Evolutionary conservation across 2,329 filamentous ascomycete species (phyloP).

Genomic region (Zopfia rhizophila): DNA sequence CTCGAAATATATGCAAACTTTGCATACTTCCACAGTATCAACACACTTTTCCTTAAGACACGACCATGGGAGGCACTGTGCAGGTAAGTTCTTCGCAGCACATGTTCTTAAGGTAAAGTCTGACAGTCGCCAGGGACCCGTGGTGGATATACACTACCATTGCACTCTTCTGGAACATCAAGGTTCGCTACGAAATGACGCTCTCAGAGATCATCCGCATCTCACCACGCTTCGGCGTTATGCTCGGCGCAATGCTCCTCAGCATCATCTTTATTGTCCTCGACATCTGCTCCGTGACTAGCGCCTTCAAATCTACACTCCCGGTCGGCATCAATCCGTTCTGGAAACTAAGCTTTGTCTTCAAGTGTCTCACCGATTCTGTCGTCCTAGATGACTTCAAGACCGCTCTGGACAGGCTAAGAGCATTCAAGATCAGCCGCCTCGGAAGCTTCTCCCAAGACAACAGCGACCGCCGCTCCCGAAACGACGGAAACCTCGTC

Average conservation of each 20-base stretch:
- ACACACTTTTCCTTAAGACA: conserved; percentile 64
- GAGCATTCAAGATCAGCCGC: conserved; percentile 56
- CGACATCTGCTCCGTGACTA: conserved; percentile 69
- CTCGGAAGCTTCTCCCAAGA: conserved; percentile 50
- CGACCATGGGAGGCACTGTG: conserved; percentile 70
- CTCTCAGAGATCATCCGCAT: conserved; percentile 67
- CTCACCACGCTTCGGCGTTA: conserved; percentile 72
- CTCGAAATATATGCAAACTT: conserved; percentile 74
- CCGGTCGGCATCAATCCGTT: conserved; percentile 72
- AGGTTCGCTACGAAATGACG: conserved; percentile 68
- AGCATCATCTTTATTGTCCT: conserved; percentile 70
- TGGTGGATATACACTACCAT: conserved; percentile 74
- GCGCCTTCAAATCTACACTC: conserved; percentile 50
- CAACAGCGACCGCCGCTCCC: conserved; percentile 44
- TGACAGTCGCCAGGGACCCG: conserved; percentile 60
- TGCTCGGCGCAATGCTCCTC: conserved; percentile 69
- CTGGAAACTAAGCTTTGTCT: conserved; percentile 72
- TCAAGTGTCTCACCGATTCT: conserved; percentile 74
- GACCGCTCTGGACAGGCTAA: conserved; percentile 62
- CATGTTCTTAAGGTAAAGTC: conserved; percentile 14
- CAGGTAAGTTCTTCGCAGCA: no score
- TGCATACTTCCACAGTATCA: conserved; percentile 69
- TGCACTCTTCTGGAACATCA: conserved; percentile 71
- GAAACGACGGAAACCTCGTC: conserved; percentile 41
- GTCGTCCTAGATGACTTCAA: conserved; percentile 77